A percentile compares a stretch with the other conserved stretches of the same genome.
Conservation (phyloP, 2,329 filamentous ascomycete species). For the Aspergillus fructus region DNA sequence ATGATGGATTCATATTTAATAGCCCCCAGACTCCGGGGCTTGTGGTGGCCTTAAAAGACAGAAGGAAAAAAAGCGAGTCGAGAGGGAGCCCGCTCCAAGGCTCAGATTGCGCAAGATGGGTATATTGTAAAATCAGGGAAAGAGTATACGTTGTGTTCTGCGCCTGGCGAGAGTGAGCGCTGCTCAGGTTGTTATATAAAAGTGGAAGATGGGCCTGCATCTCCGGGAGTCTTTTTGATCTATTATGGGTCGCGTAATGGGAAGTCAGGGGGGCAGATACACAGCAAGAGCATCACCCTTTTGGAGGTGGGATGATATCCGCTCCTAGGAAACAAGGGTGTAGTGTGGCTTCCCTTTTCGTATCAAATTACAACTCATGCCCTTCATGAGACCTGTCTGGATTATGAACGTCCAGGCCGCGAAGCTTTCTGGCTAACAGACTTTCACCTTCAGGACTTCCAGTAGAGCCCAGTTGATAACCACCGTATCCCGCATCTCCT, state of each 20-base stretch:
- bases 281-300: too few relatives aligned
- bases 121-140: background rate
- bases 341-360: background rate
- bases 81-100: background rate
- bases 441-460: constrained; percentile 58
- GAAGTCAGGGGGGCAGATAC: background rate
- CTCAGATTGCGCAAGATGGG: background rate
- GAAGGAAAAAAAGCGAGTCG: background rate
- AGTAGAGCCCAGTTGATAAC: constrained; percentile 50
- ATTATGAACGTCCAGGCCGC: constrained; percentile 57
- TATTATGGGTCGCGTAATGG: background rate
- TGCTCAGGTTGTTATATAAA: background rate
- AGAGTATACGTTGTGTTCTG: background rate
- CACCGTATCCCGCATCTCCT: constrained; percentile 64
- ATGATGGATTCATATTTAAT: too few relatives aligned
- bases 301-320: background rate
- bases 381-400: background rate
- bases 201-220: constrained; percentile 13
- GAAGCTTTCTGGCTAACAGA: constrained; percentile 67
- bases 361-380: background rate
- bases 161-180: constrained; percentile 1
- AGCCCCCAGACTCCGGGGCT: background rate
- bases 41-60: background rate
- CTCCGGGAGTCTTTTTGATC: background rate
- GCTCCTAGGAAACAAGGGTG: too few relatives aligned